phyloP scores from a whole-genome alignment of 139 green algal genomes.

The Raphidocelis subcapitata region DNA sequence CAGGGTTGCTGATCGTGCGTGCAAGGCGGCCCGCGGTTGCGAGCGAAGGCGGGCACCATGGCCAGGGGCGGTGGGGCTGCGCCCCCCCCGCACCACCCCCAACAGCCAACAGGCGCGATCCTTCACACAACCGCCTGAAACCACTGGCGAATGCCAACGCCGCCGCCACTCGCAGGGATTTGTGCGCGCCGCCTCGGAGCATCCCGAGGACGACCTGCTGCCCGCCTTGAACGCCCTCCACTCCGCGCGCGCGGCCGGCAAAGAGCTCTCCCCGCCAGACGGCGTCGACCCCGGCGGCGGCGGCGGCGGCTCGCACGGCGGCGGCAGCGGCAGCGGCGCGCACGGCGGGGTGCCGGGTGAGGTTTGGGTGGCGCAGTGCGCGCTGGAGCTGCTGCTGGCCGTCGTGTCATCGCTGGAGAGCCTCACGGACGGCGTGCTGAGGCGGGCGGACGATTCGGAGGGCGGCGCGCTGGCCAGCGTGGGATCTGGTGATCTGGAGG shows the following conservation, averaged over 20 bases:
- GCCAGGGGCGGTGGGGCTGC: no score
- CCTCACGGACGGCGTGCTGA: constrained; percentile 45
- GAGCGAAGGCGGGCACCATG: no score
- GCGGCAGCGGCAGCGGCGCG: background rate
- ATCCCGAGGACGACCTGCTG: constrained; percentile 34
- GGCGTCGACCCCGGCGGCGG: background rate
- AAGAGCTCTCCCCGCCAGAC: constrained; percentile 5
- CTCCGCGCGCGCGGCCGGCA: background rate
- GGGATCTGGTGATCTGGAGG: no score
- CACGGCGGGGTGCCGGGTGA: background rate
- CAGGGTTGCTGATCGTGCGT: background rate
- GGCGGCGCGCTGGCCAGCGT: no score
- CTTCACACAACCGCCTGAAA: no score
- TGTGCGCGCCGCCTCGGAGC: constrained; percentile 16
- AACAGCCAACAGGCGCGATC: no score
- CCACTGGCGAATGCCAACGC: no score
- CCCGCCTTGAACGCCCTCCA: constrained; percentile 7
- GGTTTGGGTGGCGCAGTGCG: constrained; percentile 55
- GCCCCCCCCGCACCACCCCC: no score
- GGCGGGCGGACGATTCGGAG: no score
- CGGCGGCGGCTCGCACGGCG: background rate
- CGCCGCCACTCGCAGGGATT: background rate
- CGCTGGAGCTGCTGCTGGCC: constrained; percentile 59
- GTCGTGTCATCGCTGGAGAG: constrained; percentile 58
- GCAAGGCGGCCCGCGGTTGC: no score